A percentile compares a stretch with the other conserved stretches of the same genome.
Conservation (phyloP, 306 rosid species). For the Lablab purpureus region DNA sequence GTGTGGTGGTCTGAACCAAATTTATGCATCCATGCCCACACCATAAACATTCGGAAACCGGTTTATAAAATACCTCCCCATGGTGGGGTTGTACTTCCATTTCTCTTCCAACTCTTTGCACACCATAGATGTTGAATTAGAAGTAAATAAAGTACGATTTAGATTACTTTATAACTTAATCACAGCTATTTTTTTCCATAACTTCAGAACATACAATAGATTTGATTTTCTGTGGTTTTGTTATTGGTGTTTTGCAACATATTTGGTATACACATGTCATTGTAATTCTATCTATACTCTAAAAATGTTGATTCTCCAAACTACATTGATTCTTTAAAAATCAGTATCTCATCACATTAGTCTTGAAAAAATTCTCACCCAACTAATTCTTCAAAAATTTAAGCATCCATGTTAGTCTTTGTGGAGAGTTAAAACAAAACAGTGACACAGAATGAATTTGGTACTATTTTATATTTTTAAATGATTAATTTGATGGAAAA, state of each 20-base stretch:
- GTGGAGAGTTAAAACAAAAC: not conserved
- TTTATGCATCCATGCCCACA: conserved; percentile 51
- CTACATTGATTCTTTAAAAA: not conserved
- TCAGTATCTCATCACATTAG: not conserved
- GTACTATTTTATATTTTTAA: not conserved
- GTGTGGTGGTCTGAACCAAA: conserved; percentile 46
- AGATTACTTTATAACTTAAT: not conserved
- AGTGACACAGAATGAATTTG: not conserved
- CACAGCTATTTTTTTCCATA: not conserved
- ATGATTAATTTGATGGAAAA: not conserved
- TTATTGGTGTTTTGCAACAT: not conserved
- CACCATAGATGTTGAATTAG: not conserved
- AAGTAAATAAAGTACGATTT: not conserved
- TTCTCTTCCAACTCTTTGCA: not conserved
- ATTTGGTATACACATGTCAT: not conserved
- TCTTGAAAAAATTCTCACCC: not conserved
- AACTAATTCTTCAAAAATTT: not conserved
- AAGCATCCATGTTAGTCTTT: not conserved
- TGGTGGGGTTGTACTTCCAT: conserved; percentile 35
- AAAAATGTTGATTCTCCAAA: too few species aligned
- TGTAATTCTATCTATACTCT: too few species aligned
- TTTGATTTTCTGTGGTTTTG: not conserved
- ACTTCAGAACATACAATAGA: too few species aligned
- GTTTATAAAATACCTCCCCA: not conserved
- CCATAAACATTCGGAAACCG: conserved; percentile 52